Evolutionary conservation across 257 asterid genomes (phyloP).

Genomic region (Orobanche coerulescens): DNA sequence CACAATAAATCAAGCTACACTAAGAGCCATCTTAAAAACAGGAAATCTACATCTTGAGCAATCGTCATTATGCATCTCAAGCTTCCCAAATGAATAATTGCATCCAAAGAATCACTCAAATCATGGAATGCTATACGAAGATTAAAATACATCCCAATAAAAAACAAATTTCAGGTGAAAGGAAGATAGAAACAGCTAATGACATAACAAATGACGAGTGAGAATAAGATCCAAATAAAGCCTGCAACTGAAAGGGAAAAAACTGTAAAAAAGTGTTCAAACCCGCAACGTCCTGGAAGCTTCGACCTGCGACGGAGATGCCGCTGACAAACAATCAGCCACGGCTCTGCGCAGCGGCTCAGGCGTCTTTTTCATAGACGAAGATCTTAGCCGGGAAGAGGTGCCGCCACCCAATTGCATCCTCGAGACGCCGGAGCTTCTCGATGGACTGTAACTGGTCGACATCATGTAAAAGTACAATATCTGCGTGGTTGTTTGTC

Average conservation of each 20-base stretch:
- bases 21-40: conserved; percentile 2
- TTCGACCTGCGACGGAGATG: conserved; percentile 71
- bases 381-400: conserved; percentile 84
- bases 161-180: background rate
- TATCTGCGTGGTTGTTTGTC: background rate
- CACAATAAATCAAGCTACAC: background rate
- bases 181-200: background rate
- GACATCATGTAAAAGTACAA: conserved; percentile 43
- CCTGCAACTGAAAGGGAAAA: conserved; percentile 12
- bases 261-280: conserved; percentile 22
- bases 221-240: conserved; percentile 14
- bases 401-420: conserved; percentile 58
- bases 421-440: conserved; percentile 70
- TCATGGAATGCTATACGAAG: background rate
- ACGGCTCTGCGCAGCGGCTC: conserved; percentile 98
- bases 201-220: conserved; percentile 21
- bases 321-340: conserved; percentile 86
- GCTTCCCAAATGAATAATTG: conserved; percentile 12
- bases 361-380: conserved; percentile 80
- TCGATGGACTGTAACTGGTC: conserved; percentile 59
- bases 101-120: conserved; percentile 4
- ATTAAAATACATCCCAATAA: background rate
- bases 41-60: conserved; percentile 17
- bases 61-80: conserved; percentile 14
- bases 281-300: conserved; percentile 94